Evolutionary conservation across 768 basidiomycete species (phyloP).

Genomic region (Xerocomus brunneocitrinus): DNA sequence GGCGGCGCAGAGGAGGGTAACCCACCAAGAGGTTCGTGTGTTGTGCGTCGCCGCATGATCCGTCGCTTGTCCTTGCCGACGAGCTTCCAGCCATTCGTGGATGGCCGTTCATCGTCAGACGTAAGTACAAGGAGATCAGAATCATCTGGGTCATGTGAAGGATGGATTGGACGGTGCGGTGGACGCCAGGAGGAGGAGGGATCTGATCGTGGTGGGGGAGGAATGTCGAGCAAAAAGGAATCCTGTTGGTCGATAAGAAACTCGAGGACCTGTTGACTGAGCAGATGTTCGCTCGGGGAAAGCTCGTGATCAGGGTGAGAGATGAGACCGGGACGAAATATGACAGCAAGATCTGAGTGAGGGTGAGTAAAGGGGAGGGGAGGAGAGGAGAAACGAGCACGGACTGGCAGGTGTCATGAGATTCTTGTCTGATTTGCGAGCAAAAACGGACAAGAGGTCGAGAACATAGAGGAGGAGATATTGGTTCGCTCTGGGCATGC

Average conservation of each 20-base stretch:
- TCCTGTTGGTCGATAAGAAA: constrained; percentile 97
- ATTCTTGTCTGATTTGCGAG: constrained; percentile 86
- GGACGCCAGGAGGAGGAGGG: constrained; percentile 29
- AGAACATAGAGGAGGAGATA: constrained; percentile 97
- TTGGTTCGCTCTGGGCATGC: constrained; percentile 85
- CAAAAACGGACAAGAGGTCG: constrained; percentile 92
- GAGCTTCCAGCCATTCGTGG: constrained; percentile 52
- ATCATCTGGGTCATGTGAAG: constrained; percentile 34
- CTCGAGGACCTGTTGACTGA: constrained; percentile 88
- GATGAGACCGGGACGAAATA: constrained; percentile 93
- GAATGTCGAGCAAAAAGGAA: constrained; percentile 87
- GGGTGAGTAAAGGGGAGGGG: background rate
- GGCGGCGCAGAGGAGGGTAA: constrained; percentile 31
- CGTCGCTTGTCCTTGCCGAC: constrained; percentile 39
- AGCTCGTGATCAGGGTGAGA: constrained; percentile 86
- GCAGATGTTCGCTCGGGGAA: constrained; percentile 77
- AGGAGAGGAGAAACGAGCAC: constrained; percentile 27
- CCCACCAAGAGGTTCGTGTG: constrained; percentile 40
- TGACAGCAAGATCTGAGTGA: constrained; percentile 82
- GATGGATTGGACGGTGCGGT: constrained; percentile 5
- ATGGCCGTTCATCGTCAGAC: constrained; percentile 46
- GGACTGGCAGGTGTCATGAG: constrained; percentile 92
- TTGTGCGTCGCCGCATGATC: constrained; percentile 54
- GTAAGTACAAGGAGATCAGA: constrained; percentile 43
- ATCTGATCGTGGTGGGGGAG: constrained; percentile 53